Percentiles rank a stretch among this genome's conserved stretches.
These are phyloP conservation scores for Knoxdaviesia proteae DNA, from an alignment of 2,329 filamentous ascomycete genomes.

Conservation along the genomic window DNA sequence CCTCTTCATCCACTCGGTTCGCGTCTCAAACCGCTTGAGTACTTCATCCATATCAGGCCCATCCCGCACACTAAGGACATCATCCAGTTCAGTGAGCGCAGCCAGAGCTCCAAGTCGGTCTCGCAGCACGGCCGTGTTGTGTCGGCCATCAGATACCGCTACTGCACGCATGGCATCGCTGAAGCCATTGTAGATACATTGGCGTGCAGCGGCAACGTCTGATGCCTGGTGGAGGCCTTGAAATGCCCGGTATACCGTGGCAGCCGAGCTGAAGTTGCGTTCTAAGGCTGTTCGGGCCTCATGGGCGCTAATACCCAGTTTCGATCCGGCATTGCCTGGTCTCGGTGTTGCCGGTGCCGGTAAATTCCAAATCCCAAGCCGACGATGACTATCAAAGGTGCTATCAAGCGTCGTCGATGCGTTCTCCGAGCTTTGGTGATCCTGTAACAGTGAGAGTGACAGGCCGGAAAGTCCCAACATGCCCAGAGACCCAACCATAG, in stretches of 20 bases:
- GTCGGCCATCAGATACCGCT: constrained; percentile 16
- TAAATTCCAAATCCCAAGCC: constrained; percentile 81
- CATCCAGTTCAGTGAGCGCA: constrained; percentile 61
- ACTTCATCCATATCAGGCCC: constrained; percentile 38
- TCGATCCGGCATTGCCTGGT: no score
- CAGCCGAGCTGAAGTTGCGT: constrained; percentile 35
- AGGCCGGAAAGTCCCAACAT: constrained; percentile 69
- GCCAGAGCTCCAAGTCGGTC: constrained; percentile 42
- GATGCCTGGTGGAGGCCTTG: constrained; percentile 54
- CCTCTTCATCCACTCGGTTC: constrained; percentile 62
- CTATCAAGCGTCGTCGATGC: constrained; percentile 42
- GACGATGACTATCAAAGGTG: constrained; percentile 60
- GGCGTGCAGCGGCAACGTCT: constrained; percentile 29
- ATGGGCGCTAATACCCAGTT: no score
- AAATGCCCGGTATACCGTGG: constrained; percentile 59
- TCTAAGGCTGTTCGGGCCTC: no score
- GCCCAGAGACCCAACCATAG: constrained; percentile 57
- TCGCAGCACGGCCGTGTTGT: constrained; percentile 30
- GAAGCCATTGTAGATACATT: constrained; percentile 42
- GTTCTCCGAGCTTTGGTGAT: constrained; percentile 37
- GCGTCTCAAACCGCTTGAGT: constrained; percentile 40
- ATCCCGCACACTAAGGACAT: constrained; percentile 43
- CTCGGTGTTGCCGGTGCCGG: constrained; percentile 37
- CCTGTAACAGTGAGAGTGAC: constrained; percentile 57
- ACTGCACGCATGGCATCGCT: constrained; percentile 37